These are phyloP conservation scores for Aspergillus campestris DNA, from an alignment of 495 filamentous ascomycete species.

Conservation along the genomic window DNA sequence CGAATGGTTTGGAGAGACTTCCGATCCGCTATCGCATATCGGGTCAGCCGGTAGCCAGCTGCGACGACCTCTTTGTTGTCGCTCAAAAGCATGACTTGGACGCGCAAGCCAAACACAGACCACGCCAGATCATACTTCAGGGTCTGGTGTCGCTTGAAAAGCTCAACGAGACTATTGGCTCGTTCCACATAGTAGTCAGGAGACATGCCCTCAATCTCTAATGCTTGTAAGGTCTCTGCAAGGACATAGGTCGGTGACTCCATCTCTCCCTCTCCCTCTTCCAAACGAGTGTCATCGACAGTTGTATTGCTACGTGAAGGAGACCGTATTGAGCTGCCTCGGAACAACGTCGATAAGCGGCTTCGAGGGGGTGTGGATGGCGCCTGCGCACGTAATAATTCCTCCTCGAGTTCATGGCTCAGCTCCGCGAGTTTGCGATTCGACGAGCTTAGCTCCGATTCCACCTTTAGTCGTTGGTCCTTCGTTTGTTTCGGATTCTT, in stretches of 20 bases:
- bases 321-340: conserved; percentile 55
- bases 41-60: conserved; percentile 83
- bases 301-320: conserved; percentile 47
- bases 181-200: conserved; percentile 91
- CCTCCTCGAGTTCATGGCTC: conserved; percentile 70
- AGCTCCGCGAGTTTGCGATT: conserved; percentile 83
- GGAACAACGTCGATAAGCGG: conserved; percentile 63
- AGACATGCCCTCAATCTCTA: conserved; percentile 79
- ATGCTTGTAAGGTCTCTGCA: conserved; percentile 74
- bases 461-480: conserved; percentile 78
- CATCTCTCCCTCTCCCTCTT: conserved; percentile 52
- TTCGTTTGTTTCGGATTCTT: conserved; percentile 95
- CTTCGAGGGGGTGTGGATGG: conserved; percentile 61
- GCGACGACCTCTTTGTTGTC: conserved; percentile 94
- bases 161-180: conserved; percentile 81
- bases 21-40: conserved; percentile 89
- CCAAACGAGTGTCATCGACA: conserved; percentile 35
- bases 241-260: conserved; percentile 89
- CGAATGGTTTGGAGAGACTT: conserved; percentile 84
- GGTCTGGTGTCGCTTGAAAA: conserved; percentile 88
- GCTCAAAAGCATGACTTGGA: conserved; percentile 91
- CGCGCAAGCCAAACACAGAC: conserved; percentile 84
- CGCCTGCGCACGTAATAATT: conserved; percentile 49
- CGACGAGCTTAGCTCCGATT: conserved; percentile 84
- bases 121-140: conserved; percentile 94